Percentiles rank a stretch among this genome's conserved stretches.
These are phyloP conservation scores for Aspergillus saccharolyticus DNA, from an alignment of 495 filamentous ascomycete species.

Conservation along the genomic window DNA sequence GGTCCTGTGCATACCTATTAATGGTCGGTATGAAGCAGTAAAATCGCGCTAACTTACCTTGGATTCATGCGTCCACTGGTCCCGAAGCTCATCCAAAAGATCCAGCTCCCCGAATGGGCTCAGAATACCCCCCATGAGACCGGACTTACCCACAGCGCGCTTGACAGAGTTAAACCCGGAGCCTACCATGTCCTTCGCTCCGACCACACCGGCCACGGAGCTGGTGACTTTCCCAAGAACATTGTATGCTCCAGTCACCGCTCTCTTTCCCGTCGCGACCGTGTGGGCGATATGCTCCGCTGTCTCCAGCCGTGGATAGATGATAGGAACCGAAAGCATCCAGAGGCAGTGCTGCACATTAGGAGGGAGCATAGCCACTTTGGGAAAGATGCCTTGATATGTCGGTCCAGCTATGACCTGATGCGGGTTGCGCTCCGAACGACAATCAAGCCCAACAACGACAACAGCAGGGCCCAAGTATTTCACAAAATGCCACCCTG, in stretches of 20 bases:
- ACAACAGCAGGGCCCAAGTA: slow-evolving; percentile 89
- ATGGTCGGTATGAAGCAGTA: neutral
- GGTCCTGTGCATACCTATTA: slow-evolving; percentile 48
- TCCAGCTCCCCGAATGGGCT: slow-evolving; percentile 98
- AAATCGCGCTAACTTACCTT: slow-evolving; percentile 51
- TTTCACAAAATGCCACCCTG: slow-evolving; percentile 98
- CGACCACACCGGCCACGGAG: slow-evolving; percentile 89
- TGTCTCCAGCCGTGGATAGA: slow-evolving; percentile 88
- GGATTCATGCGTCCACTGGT: slow-evolving; percentile 96
- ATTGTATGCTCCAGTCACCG: slow-evolving; percentile 92
- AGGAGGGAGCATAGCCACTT: slow-evolving; percentile 84
- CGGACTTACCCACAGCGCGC: slow-evolving; percentile 89
- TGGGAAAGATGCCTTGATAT: slow-evolving; percentile 95
- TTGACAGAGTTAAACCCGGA: slow-evolving; percentile 92
- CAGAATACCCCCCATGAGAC: slow-evolving; percentile 88
- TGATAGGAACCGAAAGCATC: slow-evolving; percentile 85
- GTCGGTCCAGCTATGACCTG: slow-evolving; percentile 95
- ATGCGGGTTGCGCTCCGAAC: slow-evolving; percentile 82
- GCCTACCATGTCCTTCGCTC: slow-evolving; percentile 84
- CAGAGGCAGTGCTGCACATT: slow-evolving; percentile 93
- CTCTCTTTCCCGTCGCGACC: slow-evolving; percentile 91
- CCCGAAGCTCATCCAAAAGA: slow-evolving; percentile 85
- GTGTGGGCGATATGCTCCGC: slow-evolving; percentile 86
- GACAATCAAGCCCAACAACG: slow-evolving; percentile 82
- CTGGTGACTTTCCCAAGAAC: slow-evolving; percentile 89